Conservation (phyloP, 192 early-diverging fungal species). For the Rhizophlyctis rosea region DNA sequence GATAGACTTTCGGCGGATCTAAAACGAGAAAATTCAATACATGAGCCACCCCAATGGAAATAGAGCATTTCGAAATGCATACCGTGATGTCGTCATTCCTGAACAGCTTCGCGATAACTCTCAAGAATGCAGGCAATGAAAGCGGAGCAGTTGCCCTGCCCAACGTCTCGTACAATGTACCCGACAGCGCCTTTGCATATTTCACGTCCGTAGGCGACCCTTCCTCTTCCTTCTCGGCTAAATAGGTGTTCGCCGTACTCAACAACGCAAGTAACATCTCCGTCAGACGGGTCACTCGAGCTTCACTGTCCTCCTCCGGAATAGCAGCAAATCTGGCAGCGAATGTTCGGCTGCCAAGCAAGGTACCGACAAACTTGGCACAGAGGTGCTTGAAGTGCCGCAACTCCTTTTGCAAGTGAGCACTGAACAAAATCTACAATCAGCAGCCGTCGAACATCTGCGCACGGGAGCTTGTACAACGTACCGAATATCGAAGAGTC, state of each 20-base stretch:
- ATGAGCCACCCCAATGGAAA: no score
- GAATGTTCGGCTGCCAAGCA: conserved; percentile 52
- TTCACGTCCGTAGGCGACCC: conserved; percentile 2
- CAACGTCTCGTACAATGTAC: conserved; percentile 67
- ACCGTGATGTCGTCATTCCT: conserved; percentile 31
- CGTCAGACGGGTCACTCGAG: conserved; percentile 44
- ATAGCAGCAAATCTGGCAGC: conserved; percentile 43
- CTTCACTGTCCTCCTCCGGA: conserved; percentile 39
- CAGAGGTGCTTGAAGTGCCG: conserved; percentile 64
- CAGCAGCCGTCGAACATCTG: background rate
- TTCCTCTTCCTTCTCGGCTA: conserved; percentile 11
- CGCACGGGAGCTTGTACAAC: background rate
- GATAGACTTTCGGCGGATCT: conserved; percentile 74
- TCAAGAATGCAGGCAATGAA: conserved; percentile 70
- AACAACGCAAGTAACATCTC: conserved; percentile 57
- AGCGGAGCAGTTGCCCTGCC: conserved; percentile 74
- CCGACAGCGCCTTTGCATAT: background rate
- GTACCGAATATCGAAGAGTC: background rate
- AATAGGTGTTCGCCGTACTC: conserved; percentile 48
- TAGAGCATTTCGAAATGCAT: conserved; percentile 2
- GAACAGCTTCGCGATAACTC: conserved; percentile 61
- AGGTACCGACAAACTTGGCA: conserved; percentile 50
- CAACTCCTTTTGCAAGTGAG: conserved; percentile 54
- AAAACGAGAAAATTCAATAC: background rate
- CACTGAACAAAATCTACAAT: conserved; percentile 16